Conservation (phyloP, 768 basidiomycete genomes). For the Termitomyces titanicus region DNA sequence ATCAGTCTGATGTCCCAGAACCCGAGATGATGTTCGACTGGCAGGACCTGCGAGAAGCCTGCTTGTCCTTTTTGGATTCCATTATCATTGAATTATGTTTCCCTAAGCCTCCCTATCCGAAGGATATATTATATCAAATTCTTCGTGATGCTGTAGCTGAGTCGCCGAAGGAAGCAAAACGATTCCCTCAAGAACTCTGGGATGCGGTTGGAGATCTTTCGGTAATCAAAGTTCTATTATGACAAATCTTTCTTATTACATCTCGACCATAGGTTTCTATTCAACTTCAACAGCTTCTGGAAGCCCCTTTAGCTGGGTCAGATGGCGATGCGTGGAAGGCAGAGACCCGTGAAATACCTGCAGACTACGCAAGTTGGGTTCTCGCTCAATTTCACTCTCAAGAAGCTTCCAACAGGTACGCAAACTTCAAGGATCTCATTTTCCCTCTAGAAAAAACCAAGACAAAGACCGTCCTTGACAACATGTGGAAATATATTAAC, state of each 20-base stretch:
- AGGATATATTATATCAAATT: slow-evolving; percentile 59
- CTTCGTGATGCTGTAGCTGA: slow-evolving; percentile 72
- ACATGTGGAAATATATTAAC: slow-evolving; percentile 64
- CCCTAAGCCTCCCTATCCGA: slow-evolving; percentile 65
- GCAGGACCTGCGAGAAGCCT: slow-evolving; percentile 54
- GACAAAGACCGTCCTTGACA: slow-evolving; percentile 44
- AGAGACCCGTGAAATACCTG: slow-evolving; percentile 49
- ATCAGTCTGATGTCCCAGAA: slow-evolving; percentile 33
- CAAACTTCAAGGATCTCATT: slow-evolving; percentile 52
- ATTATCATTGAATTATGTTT: slow-evolving; percentile 82
- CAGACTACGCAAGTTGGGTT: slow-evolving; percentile 61
- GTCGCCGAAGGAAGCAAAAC: slow-evolving; percentile 66
- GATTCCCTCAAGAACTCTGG: slow-evolving; percentile 78
- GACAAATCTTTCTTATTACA: slow-evolving; percentile 9
- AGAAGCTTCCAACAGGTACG: slow-evolving; percentile 47
- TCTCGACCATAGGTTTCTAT: slow-evolving; percentile 48
- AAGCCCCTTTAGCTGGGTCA: slow-evolving; percentile 54
- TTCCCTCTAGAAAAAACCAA: slow-evolving; percentile 57
- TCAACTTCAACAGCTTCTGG: slow-evolving; percentile 62
- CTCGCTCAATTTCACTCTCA: slow-evolving; percentile 65
- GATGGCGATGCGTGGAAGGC: slow-evolving; percentile 53
- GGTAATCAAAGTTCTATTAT: slow-evolving; percentile 29
- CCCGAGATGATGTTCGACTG: slow-evolving; percentile 65
- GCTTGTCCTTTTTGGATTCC: slow-evolving; percentile 78
- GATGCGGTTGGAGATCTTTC: slow-evolving; percentile 81